phyloP scores from a whole-genome alignment of 805 yeast species.

The Wickerhamomyces canadensis region DNA sequence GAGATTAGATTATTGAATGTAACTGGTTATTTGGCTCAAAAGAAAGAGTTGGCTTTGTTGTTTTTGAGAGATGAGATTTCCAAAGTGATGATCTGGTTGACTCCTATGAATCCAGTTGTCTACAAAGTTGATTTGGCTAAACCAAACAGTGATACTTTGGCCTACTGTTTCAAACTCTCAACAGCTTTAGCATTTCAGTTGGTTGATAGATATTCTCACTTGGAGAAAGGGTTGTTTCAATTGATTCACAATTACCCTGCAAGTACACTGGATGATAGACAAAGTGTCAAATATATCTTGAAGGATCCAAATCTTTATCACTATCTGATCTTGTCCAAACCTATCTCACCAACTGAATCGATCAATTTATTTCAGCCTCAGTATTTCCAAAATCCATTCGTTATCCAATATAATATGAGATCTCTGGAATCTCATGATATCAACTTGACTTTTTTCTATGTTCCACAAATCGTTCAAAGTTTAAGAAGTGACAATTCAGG shows the following conservation, averaged over 20 bases:
- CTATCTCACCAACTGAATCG: slow-evolving; percentile 77
- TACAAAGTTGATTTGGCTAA: slow-evolving; percentile 31
- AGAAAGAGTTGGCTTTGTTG: slow-evolving; percentile 48
- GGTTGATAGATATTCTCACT: slow-evolving; percentile 49
- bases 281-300: slow-evolving; percentile 51
- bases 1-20: slow-evolving; percentile 9
- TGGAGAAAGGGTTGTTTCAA: slow-evolving; percentile 31
- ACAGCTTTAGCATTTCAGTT: slow-evolving; percentile 72
- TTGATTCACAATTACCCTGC: slow-evolving; percentile 54
- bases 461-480: slow-evolving; percentile 95
- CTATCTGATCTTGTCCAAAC: slow-evolving; percentile 29
- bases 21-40: slow-evolving; percentile 32
- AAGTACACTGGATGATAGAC: slow-evolving; percentile 48
- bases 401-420: slow-evolving; percentile 85
- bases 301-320: slow-evolving; percentile 15
- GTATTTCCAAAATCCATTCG: slow-evolving; percentile 55
- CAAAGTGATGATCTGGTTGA: slow-evolving; percentile 71
- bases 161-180: slow-evolving; percentile 55
- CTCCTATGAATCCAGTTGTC: slow-evolving; percentile 28
- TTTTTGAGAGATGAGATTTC: slow-evolving; percentile 75
- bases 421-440: slow-evolving; percentile 86
- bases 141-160: slow-evolving; percentile 32
- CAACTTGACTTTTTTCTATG: slow-evolving; percentile 87
- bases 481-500: slow-evolving; percentile 79
- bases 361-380: slow-evolving; percentile 80